phyloP scores from a whole-genome alignment of 768 basidiomycete species.

The Phallus indusiatus region DNA sequence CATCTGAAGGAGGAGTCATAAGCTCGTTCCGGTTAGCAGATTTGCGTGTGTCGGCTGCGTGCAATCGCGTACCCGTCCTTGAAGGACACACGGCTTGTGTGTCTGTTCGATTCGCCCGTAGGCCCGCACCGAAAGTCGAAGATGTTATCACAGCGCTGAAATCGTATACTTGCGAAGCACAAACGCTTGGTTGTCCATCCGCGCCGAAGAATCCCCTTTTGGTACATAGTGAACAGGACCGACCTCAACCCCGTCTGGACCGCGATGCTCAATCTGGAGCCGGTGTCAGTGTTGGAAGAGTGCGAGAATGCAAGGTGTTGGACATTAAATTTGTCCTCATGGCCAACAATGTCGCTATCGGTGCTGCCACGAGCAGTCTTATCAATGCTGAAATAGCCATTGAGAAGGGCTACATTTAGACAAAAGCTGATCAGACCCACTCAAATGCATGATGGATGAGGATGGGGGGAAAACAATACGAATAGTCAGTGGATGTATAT shows the following conservation, averaged over 20 bases:
- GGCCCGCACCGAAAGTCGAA: constrained; percentile 78
- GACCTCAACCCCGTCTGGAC: constrained; percentile 92
- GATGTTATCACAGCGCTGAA: constrained; percentile 77
- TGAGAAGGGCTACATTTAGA: constrained; percentile 45
- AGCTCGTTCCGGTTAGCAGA: constrained; percentile 86
- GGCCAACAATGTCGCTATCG: constrained; percentile 89
- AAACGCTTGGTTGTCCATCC: constrained; percentile 67
- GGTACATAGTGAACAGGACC: constrained; percentile 87
- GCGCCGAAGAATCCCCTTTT: constrained; percentile 78
- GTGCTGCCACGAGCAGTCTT: constrained; percentile 93
- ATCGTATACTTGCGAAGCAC: constrained; percentile 68
- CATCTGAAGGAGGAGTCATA: constrained; percentile 45
- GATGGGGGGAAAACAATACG: no score
- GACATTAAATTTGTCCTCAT: constrained; percentile 95
- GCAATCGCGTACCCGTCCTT: constrained; percentile 91
- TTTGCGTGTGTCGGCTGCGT: constrained; percentile 83
- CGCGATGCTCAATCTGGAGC: constrained; percentile 85
- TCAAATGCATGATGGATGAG: no score
- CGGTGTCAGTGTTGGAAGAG: constrained; percentile 82
- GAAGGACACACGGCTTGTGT: constrained; percentile 93
- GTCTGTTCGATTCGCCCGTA: constrained; percentile 69
- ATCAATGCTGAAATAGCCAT: constrained; percentile 98
- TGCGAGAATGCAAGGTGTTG: constrained; percentile 83
- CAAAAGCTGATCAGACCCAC: no score
- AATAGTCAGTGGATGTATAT: no score